A percentile compares a stretch with the other conserved stretches of the same genome.
phyloP scores from a whole-genome alignment of 2,329 filamentous ascomycete species.

The Epichloe bromicola region DNA sequence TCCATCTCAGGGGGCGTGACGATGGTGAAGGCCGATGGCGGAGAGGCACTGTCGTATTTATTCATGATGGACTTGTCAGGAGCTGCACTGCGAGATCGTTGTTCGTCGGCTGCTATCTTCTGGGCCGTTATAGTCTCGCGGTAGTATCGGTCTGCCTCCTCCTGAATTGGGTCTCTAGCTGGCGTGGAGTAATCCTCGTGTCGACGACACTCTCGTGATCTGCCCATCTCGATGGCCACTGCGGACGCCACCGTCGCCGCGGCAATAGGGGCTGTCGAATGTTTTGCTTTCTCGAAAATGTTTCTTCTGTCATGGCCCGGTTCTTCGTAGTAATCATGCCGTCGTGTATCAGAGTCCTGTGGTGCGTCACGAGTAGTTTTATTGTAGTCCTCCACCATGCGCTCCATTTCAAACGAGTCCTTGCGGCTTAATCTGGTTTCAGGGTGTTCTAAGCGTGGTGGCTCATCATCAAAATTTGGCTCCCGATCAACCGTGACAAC shows the following conservation, averaged over 20 bases:
- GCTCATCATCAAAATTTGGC: slow-evolving; percentile 32
- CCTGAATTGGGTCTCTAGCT: slow-evolving; percentile 34
- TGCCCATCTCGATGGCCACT: slow-evolving; percentile 29
- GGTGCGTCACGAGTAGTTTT: slow-evolving; percentile 11
- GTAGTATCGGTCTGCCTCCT: slow-evolving; percentile 45
- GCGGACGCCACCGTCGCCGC: slow-evolving; percentile 34
- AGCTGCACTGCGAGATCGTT: slow-evolving; percentile 37
- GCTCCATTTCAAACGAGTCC: slow-evolving; percentile 35
- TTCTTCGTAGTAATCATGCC: slow-evolving; percentile 20
- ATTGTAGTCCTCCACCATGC: slow-evolving; percentile 18
- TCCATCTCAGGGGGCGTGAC: slow-evolving; percentile 42
- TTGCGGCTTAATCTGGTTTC: slow-evolving; percentile 32
- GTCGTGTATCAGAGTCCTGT: slow-evolving; percentile 11
- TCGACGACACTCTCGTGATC: slow-evolving; percentile 19
- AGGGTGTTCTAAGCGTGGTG: slow-evolving; percentile 14
- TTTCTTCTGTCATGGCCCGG: slow-evolving; percentile 31
- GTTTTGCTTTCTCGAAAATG: slow-evolving; percentile 32
- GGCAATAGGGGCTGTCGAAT: slow-evolving; percentile 35
- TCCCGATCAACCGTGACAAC: slow-evolving; percentile 42
- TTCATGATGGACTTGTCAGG: slow-evolving; percentile 41
- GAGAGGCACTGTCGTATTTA: slow-evolving; percentile 33
- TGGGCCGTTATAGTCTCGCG: slow-evolving; percentile 41
- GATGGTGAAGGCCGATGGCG: slow-evolving; percentile 30
- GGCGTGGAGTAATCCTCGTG: slow-evolving; percentile 16
- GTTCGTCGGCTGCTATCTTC: slow-evolving; percentile 39